Evolutionary conservation across 2,329 filamentous ascomycete genomes (phyloP).

Genomic region (Alternaria arbusti): DNA sequence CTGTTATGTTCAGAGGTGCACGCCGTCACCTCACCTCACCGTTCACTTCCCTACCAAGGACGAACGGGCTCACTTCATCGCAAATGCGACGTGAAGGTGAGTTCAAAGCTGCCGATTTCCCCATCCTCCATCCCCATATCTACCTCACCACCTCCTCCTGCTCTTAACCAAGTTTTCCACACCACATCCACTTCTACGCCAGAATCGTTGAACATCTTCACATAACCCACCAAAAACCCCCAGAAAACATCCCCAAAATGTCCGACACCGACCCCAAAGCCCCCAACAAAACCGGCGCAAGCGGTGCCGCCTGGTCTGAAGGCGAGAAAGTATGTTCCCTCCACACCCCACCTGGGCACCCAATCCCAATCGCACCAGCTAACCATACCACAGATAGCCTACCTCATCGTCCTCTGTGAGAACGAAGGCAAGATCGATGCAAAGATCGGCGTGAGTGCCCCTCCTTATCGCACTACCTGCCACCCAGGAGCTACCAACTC

Average conservation of each 20-base stretch:
- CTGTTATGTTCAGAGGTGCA: not conserved
- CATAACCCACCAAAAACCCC: not conserved
- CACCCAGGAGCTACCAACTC: not conserved
- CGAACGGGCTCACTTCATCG: not conserved
- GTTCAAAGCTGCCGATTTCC: not conserved
- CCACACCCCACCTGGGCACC: not conserved
- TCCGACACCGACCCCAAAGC: conserved; percentile 8
- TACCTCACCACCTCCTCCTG: not conserved
- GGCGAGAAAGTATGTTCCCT: conserved; percentile 21
- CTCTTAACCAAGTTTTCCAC: not conserved
- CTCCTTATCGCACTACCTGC: not conserved
- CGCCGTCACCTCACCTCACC: not conserved
- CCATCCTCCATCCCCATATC: not conserved
- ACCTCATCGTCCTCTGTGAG: conserved; percentile 28
- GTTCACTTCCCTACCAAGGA: not conserved
- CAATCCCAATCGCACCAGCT: not conserved
- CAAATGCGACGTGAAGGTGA: not conserved
- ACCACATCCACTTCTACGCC: not conserved
- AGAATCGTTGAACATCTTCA: not conserved
- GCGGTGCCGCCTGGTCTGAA: conserved; percentile 28
- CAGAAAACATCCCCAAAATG: conserved; percentile 2
- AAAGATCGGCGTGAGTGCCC: conserved; percentile 19
- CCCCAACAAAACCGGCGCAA: conserved; percentile 14
- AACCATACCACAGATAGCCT: conserved; percentile 23
- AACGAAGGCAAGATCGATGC: conserved; percentile 23